Percentiles rank a stretch among this genome's conserved stretches.
Conservation (phyloP, 345 rosid species). For the Anastatica hierochuntica region DNA sequence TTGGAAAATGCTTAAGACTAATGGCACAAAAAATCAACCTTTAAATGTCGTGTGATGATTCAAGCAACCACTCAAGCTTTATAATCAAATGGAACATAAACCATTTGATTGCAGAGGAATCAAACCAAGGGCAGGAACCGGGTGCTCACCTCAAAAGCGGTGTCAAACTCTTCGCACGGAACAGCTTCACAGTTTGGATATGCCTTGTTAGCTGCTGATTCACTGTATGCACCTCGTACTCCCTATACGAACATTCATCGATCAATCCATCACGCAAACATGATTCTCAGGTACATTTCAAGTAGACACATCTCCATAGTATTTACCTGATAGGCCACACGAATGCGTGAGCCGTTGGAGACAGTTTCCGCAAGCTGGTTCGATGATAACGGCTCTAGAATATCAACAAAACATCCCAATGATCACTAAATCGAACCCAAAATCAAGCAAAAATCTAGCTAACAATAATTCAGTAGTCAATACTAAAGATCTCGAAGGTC, state of each 20-base stretch:
- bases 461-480: too few relatives aligned
- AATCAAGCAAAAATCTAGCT: too few relatives aligned
- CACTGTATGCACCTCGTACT: conserved; percentile 87
- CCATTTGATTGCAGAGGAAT: background rate
- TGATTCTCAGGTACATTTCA: background rate
- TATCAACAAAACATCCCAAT: background rate
- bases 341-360: conserved; percentile 62
- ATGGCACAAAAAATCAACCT: background rate
- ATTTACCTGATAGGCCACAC: conserved; percentile 90
- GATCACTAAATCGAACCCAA: too few relatives aligned
- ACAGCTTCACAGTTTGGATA: conserved; percentile 94
- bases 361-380: conserved; percentile 32
- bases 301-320: background rate
- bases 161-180: conserved; percentile 93
- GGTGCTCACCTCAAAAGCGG: conserved; percentile 92
- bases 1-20: background rate
- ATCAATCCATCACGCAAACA: background rate
- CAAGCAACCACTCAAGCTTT: background rate
- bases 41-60: background rate
- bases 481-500: background rate
- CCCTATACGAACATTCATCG: conserved; percentile 39
- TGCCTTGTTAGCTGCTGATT: conserved; percentile 91
- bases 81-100: background rate
- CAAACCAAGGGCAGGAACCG: background rate
- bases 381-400: conserved; percentile 73